Evolutionary conservation across 176 grass and related monocot genomes (phyloP).

Genomic region (Musa itinerans): DNA sequence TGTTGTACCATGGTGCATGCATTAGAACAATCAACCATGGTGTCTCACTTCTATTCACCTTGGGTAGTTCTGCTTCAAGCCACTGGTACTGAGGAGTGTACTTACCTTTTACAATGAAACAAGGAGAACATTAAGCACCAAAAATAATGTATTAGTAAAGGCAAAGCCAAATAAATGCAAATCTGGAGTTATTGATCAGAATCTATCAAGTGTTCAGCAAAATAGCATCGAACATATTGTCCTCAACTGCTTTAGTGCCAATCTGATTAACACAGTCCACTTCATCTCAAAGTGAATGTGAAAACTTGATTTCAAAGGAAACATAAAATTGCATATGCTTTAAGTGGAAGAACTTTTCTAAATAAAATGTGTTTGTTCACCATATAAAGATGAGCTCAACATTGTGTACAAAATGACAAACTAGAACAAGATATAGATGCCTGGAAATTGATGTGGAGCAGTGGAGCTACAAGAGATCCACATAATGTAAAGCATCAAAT

Average conservation of each 20-base stretch:
- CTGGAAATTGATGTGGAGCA: no score
- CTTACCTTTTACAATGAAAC: slow-evolving; percentile 34
- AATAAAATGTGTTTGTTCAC: neutral
- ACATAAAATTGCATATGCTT: no score
- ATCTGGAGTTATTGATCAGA: neutral
- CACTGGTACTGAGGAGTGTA: slow-evolving; percentile 91
- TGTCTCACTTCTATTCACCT: slow-evolving; percentile 83
- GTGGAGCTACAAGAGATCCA: neutral
- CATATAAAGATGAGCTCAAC: neutral
- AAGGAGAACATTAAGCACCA: neutral
- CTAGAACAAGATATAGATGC: no score
- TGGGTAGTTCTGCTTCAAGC: slow-evolving; percentile 70
- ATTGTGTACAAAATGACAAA: no score
- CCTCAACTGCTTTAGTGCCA: neutral
- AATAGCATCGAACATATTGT: neutral
- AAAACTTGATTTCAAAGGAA: no score
- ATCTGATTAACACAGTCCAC: neutral
- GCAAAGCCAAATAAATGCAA: neutral
- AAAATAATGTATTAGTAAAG: neutral
- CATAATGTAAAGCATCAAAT: neutral
- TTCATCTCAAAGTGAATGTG: neutral
- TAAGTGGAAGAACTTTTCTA: no score
- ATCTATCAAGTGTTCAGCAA: neutral
- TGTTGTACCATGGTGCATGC: slow-evolving; percentile 95
- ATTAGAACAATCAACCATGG: slow-evolving; percentile 84